A percentile compares a stretch with the other conserved stretches of the same genome.
Conservation (phyloP, 2,329 filamentous ascomycete species). For the Botrytis squamosa region DNA sequence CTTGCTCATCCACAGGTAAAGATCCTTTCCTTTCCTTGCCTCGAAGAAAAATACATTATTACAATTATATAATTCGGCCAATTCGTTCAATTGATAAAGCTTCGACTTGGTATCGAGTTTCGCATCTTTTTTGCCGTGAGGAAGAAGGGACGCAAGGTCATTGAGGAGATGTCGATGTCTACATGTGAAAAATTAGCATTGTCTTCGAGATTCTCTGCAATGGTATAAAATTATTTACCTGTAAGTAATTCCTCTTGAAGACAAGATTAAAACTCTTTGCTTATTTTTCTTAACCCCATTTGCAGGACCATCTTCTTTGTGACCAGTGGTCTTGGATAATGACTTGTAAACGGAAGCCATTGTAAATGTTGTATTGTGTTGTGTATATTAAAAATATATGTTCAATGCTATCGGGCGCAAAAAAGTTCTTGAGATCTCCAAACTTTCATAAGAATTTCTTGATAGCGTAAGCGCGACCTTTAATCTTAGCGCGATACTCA, state of each 20-base stretch:
- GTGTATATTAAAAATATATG: neutral
- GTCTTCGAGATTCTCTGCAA: constrained; percentile 15
- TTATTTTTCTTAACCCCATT: constrained; percentile 61
- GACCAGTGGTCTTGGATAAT: constrained; percentile 59
- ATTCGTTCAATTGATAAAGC: constrained; percentile 75
- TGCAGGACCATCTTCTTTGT: constrained; percentile 49
- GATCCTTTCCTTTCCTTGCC: constrained; percentile 87
- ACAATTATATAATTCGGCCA: constrained; percentile 77
- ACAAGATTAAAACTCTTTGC: constrained; percentile 83
- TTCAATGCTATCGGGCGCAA: constrained; percentile 28
- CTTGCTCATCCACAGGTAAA: constrained; percentile 92
- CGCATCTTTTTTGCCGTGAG: constrained; percentile 89
- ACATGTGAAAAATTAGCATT: constrained; percentile 21
- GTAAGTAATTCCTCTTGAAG: constrained; percentile 88
- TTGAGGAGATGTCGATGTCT: constrained; percentile 93
- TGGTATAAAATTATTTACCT: constrained; percentile 49
- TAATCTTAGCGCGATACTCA: constrained; percentile 31
- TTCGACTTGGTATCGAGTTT: constrained; percentile 97
- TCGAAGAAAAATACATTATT: constrained; percentile 96
- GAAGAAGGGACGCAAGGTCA: constrained; percentile 83
- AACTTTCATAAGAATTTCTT: constrained; percentile 27
- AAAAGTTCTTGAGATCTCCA: constrained; percentile 25
- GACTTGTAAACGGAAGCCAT: constrained; percentile 78
- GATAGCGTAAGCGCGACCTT: constrained; percentile 25
- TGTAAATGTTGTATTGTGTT: constrained; percentile 27